A percentile compares a stretch with the other conserved stretches of the same genome.
Conservation (phyloP, 2,329 filamentous ascomycete genomes). For the Fusarium domesticum region DNA sequence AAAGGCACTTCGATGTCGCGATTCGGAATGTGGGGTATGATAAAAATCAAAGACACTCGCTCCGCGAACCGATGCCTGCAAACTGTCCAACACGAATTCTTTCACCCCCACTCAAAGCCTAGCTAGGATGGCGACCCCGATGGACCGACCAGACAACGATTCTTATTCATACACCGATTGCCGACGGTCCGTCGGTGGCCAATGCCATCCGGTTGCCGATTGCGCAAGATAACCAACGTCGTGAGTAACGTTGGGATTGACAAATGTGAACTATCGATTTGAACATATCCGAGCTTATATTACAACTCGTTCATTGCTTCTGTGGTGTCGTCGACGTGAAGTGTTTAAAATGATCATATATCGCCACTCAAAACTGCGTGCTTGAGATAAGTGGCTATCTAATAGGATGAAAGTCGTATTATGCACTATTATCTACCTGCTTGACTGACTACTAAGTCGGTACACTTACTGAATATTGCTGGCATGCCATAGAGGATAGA, state of each 20-base stretch:
- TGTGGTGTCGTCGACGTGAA: too few relatives aligned
- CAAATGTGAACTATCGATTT: too few relatives aligned
- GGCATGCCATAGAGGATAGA: too few relatives aligned
- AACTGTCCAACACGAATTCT: constrained; percentile 1
- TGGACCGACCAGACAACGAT: constrained; percentile 3
- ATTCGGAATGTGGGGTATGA: constrained; percentile 17
- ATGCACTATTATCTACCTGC: too few relatives aligned
- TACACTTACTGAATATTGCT: too few relatives aligned
- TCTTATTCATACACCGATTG: constrained; percentile 22
- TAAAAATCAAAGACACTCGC: constrained; percentile 1
- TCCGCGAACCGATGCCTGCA: accelerated
- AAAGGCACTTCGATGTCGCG: constrained; percentile 29
- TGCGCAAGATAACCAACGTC: background rate
- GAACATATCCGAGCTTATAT: too few relatives aligned
- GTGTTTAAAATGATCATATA: background rate
- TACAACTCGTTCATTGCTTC: too few relatives aligned
- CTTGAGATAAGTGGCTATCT: too few relatives aligned
- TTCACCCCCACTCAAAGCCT: constrained; percentile 16
- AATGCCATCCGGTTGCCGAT: background rate
- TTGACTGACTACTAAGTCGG: too few relatives aligned
- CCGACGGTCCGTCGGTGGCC: constrained; percentile 27
- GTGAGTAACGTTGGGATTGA: too few relatives aligned
- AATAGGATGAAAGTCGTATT: background rate
- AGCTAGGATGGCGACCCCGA: constrained; percentile 25
- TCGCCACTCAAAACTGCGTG: too few relatives aligned